Evolutionary conservation across 805 yeast species (phyloP).

Genomic region (Kodamaea leandrae): DNA sequence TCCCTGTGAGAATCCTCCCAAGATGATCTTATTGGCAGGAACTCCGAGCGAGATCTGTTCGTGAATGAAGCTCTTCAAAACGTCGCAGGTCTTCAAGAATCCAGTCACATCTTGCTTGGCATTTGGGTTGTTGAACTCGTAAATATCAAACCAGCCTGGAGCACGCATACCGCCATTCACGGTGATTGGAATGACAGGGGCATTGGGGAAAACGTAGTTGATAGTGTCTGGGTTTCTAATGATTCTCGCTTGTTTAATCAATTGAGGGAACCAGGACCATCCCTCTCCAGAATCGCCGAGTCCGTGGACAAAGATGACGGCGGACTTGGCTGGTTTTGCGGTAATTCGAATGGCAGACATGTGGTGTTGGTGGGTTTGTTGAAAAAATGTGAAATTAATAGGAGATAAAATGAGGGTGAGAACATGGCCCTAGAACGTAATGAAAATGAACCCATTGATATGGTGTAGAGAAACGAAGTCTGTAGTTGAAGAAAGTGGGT

Average conservation of each 20-base stretch:
- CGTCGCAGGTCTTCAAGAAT: constrained; percentile 47
- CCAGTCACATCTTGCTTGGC: constrained; percentile 54
- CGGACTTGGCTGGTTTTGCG: constrained; percentile 37
- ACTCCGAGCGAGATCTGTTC: constrained; percentile 51
- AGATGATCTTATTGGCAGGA: constrained; percentile 63
- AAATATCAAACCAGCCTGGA: constrained; percentile 89
- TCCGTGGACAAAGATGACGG: constrained; percentile 82
- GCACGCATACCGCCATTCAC: constrained; percentile 61
- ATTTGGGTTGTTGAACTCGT: constrained; percentile 47
- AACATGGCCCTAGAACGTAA: too few species aligned
- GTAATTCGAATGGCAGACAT: constrained; percentile 30
- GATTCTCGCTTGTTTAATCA: constrained; percentile 44
- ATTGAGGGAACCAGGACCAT: constrained; percentile 78
- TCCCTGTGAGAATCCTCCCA: constrained; percentile 97
- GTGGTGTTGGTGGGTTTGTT: too few species aligned
- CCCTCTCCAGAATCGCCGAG: constrained; percentile 90
- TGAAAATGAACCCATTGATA: too few species aligned
- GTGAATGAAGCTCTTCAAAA: constrained; percentile 45
- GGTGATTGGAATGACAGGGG: constrained; percentile 71
- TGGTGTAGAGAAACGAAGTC: too few species aligned
- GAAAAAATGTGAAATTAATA: too few species aligned
- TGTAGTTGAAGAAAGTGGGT: too few species aligned
- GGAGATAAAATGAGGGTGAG: too few species aligned
- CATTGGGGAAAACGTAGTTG: constrained; percentile 86
- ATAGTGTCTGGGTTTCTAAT: constrained; percentile 47